Evolutionary conservation across 257 asterid genomes (phyloP), one percentile per base, ranked within the genome.

Genomic region (Eustoma russellianum): DNA sequence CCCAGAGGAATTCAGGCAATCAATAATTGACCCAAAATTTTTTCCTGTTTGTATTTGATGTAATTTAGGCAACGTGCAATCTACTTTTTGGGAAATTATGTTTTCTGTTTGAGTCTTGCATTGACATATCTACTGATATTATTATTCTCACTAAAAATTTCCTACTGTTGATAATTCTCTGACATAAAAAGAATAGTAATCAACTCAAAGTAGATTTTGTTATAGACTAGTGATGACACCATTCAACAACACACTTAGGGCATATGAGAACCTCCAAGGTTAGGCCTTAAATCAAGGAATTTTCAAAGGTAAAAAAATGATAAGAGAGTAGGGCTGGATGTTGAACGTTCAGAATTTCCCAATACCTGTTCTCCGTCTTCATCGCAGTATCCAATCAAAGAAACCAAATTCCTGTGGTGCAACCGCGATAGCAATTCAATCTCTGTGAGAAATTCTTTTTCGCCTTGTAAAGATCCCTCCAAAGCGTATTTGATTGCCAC

Each of bases 351-450:
- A 17, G 11, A 17, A 19, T 24, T 12, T 24, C 19, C 2, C 10
- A 6, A 56, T 79, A 92, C 99, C 94, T 92, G 99, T 74, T 88
- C 99, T n/a, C 83, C 94, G 71, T 88, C 91, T 68, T 88, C 95
- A 44, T 86, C 99, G 59, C 88, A 92, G 60, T 85, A 92, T 48
- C 99, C 99, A 41, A 79, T 16, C 78, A 92, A 75, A 17, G 97
- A 78, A 28, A 92, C 92, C 33, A 92, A 77, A 78, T 92, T 92
- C 60, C 97, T 64, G 43, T 92, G 99, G 73, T 92, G 99, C 70
- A 85, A 47, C 76, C 99, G 83, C 13, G 99, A 92, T 58, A 92
- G 62, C 7, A 88, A 72, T 69, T 92, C 85, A 48, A 92, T 84
- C 68, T 92, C 99, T 0, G 95, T 92, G 55, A 92, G 95, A 62